Evolutionary conservation across 1,284 basidiomycete genomes (phyloP).

Genomic region (Ustilago sp.): DNA sequence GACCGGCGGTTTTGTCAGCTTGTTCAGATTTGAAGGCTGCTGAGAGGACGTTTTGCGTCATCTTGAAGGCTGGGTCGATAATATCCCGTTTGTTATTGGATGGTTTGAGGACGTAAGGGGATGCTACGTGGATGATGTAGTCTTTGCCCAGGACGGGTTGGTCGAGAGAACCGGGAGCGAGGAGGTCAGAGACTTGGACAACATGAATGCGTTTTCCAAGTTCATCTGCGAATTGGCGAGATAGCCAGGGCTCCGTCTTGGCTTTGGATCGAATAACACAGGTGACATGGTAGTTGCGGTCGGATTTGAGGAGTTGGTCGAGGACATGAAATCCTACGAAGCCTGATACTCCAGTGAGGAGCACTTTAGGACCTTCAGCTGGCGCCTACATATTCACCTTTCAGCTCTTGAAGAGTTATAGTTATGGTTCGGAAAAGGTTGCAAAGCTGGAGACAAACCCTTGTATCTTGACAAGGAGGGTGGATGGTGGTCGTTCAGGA

Average conservation of each 20-base stretch:
- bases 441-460: background rate
- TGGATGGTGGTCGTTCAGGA: background rate
- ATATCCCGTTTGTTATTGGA: constrained; percentile 42
- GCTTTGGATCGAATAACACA: constrained; percentile 43
- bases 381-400: constrained; percentile 17
- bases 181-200: constrained; percentile 34
- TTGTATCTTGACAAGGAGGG: background rate
- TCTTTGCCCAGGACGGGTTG: constrained; percentile 34
- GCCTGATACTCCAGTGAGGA: constrained; percentile 49
- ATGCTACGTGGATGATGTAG: constrained; percentile 49
- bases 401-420: background rate
- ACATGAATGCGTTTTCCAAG: constrained; percentile 25
- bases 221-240: constrained; percentile 23
- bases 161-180: constrained; percentile 32
- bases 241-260: constrained; percentile 47
- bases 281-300: constrained; percentile 41
- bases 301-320: constrained; percentile 38
- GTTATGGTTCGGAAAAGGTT: background rate
- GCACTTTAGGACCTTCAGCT: constrained; percentile 19
- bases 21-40: constrained; percentile 41
- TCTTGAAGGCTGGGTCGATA: constrained; percentile 45
- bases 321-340: constrained; percentile 52
- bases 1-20: constrained; percentile 22
- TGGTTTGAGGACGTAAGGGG: constrained; percentile 38
- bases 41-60: constrained; percentile 50